A percentile compares a stretch with the other conserved stretches of the same genome.
These are phyloP conservation scores for Rhizopogon vinicolor DNA, from an alignment of 768 basidiomycete genomes.

Conservation along the genomic window DNA sequence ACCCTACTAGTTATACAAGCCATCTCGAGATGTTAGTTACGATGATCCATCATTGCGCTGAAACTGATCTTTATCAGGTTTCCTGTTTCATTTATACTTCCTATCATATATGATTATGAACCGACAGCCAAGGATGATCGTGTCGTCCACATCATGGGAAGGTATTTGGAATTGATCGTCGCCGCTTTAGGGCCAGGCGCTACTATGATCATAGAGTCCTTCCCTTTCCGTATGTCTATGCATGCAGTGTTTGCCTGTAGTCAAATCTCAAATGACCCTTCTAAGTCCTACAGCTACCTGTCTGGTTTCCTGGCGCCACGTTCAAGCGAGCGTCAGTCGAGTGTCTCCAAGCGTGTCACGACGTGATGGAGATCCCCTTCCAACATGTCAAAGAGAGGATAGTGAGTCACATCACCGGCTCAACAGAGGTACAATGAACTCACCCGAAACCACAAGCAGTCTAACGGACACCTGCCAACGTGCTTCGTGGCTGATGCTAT, in stretches of 20 bases:
- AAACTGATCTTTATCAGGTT: slow-evolving; percentile 11
- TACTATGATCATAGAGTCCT: slow-evolving; percentile 16
- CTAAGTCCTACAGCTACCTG: slow-evolving; percentile 19
- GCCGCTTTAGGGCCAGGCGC: slow-evolving; percentile 14
- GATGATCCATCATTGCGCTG: background rate
- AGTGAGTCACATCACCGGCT: slow-evolving; percentile 4
- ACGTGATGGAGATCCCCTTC: slow-evolving; percentile 24
- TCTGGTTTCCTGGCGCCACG: slow-evolving; percentile 18
- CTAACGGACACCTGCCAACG: slow-evolving; percentile 11
- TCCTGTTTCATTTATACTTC: slow-evolving; percentile 21
- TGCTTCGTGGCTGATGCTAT: slow-evolving; percentile 25
- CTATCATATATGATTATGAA: slow-evolving; percentile 23
- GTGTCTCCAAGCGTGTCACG: slow-evolving; percentile 5
- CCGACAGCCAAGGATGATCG: slow-evolving; percentile 14
- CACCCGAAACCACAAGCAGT: slow-evolving; percentile 3
- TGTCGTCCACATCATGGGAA: slow-evolving; percentile 14
- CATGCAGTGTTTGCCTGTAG: background rate
- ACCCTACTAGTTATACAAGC: slow-evolving; percentile 18
- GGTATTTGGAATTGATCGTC: slow-evolving; percentile 11
- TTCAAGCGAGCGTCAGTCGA: background rate
- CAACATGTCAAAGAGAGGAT: slow-evolving; percentile 19
- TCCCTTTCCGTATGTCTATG: slow-evolving; percentile 21
- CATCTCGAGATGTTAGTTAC: slow-evolving; percentile 23
- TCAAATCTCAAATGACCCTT: background rate
- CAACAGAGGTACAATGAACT: background rate